Base-by-base conservation (phyloP, 2,329 filamentous ascomycete genomes). In the Trichoderma oligosporum region DNA sequence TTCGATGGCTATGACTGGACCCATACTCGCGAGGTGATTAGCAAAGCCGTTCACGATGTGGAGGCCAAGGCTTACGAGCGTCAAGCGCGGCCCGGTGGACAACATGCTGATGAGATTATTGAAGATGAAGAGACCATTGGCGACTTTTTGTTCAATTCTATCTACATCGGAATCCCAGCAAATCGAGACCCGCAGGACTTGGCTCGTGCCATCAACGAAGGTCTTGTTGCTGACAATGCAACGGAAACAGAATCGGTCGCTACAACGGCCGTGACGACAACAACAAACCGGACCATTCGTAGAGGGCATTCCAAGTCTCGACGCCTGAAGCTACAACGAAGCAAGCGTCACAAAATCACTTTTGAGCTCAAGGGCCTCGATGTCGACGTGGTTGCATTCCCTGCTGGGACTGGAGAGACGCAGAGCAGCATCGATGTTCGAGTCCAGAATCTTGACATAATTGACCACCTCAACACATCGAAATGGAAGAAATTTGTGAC, bases 401-500 rank as follows among this genome's bases (percentile, higher is more conserved):
- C 91, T 7, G 83, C 88, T 0, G 82, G 79, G 3, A 84, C 82
- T 16, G 88, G 86, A 1, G 91, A 97, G 70, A 94, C 91, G 0
- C 83, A 96, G 68, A 96, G 86, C 70, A 95, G 91, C 18, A 77
- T 97, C 35, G 90, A 97, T 70, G 76, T 97, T 31, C 85, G 91
- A 7, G 79, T 99, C 9, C 82, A 84, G 36, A 87, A 94, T 58
- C 78, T 99, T 11, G 92, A 96, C 64, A 86, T 99, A 14, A 96
- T 94, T 61, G 94, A 99, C 70, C 91, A 97, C 67, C 82, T 99
- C 2, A 91, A 91, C 1, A 93, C 91, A 0, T 99, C 94, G 3
- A 97, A 93, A 0, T 99, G 95, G 95, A 95, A 89, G 71, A 99
- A 97, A 70, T 99, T 99, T 73, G 86, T 91, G 12, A 97, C 93